Evolutionary conservation across 495 filamentous ascomycete genomes (phyloP), one percentile per base, ranked within the genome.

Genomic region (Penicillium waksmanii): DNA sequence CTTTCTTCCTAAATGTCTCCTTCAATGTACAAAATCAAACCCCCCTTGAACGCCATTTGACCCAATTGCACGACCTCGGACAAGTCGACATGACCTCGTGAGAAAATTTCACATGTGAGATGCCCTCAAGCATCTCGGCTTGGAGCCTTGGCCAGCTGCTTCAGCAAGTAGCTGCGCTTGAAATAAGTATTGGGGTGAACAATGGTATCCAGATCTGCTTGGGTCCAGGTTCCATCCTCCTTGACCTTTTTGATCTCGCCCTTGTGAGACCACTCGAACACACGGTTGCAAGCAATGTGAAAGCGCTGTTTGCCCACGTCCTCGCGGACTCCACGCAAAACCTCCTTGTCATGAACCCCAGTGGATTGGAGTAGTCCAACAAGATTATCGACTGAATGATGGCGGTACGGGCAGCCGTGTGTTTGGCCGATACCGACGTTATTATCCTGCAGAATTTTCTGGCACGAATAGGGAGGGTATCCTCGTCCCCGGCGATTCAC

Each of bases 161-260:
- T 96, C 48, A 98, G 73, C 64, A 96, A 64, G 73, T 90, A 98
- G 68, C 91, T 94, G 60, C 93, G 83, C 80, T 95, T 94, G 74
- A 98, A 98, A 73, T 97, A 99, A 55, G 92, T 92, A 73, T 99
- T 99, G 10, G 96, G 96, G 72, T 99, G 96, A 18, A 96, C 88
- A 64, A 99, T 97, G 2, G 93, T 98, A 75, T 97, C 95, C 35
- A 96, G 80, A 67, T 96, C 89, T 5, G 84, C 80, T n/a, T 87
- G 81, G 31, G 84, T 84, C 91, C 91, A 93, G 34, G 85, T 77
- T 8, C 86, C 85, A 36, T 86, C 82, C 35, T 98, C 94, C 75
- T 91, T 95, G 54, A 92, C 94, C 67, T 85, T 87, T 75, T 91
- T 92, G 56, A 99, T 85, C 69, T 97, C 91, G n/a, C 75, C 80